Evolutionary conservation across 2,329 filamentous ascomycete genomes (phyloP).

Genomic region (Ascochyta clinopodiicola): DNA sequence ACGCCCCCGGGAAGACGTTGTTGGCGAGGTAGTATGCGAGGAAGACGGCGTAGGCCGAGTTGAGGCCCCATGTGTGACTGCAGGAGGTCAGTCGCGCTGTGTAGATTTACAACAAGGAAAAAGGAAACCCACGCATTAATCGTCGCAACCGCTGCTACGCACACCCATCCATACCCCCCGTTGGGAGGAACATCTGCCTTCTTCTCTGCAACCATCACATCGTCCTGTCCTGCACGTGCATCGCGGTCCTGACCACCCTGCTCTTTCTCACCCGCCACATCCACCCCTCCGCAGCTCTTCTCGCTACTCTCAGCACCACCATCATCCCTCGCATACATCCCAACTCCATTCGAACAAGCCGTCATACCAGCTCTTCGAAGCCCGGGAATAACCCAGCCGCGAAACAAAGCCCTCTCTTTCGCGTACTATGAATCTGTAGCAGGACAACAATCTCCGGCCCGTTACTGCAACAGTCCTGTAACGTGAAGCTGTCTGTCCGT

Average conservation of each 20-base stretch:
- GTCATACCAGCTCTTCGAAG: no score
- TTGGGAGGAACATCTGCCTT: constrained; percentile 58
- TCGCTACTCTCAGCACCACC: neutral
- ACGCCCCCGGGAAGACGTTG: constrained; percentile 67
- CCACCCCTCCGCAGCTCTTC: constrained; percentile 1
- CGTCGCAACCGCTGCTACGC: constrained; percentile 48
- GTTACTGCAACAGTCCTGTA: no score
- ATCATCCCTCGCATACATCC: no score
- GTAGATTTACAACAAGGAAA: neutral
- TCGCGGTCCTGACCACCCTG: no score
- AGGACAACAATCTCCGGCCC: no score
- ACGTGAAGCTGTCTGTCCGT: no score
- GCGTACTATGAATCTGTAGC: no score
- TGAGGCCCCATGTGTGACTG: constrained; percentile 77
- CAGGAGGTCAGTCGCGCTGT: constrained; percentile 11
- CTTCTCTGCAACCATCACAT: neutral
- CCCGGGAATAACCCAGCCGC: no score
- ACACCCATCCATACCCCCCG: constrained; percentile 68
- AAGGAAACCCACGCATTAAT: constrained; percentile 45
- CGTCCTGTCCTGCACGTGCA: neutral
- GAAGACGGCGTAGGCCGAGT: constrained; percentile 74
- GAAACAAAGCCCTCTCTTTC: no score
- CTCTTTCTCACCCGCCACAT: neutral
- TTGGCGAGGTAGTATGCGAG: constrained; percentile 73
- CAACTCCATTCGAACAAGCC: no score